phyloP scores from a whole-genome alignment of 179 eudicot species.

The Carnegiea gigantea region DNA sequence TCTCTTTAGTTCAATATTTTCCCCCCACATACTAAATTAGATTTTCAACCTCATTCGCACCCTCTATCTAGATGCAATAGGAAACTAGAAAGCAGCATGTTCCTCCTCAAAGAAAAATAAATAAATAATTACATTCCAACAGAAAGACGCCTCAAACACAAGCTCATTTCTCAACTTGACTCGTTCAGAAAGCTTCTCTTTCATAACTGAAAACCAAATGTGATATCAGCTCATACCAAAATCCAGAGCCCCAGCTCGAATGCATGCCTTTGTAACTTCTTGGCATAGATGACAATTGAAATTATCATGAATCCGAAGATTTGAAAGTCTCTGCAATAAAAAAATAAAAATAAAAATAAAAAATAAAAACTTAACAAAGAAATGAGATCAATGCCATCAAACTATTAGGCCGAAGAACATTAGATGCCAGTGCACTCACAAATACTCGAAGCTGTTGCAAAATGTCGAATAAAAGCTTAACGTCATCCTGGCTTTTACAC shows the following conservation, averaged over 20 bases:
- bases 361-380: conserved; percentile 1
- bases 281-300: conserved; percentile 74
- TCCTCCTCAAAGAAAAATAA: neutral
- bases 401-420: conserved; percentile 11
- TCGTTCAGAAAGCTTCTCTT: neutral
- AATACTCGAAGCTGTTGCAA: conserved; percentile 66
- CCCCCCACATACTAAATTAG: neutral
- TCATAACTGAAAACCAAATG: neutral
- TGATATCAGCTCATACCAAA: conserved; percentile 54
- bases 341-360: too few relatives aligned
- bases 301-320: conserved; percentile 81
- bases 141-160: neutral
- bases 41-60: neutral
- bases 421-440: conserved; percentile 48
- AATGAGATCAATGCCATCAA: conserved; percentile 6
- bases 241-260: conserved; percentile 70
- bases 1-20: neutral
- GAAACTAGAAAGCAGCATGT: neutral
- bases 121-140: neutral
- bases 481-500: conserved; percentile 57
- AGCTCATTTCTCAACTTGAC: neutral
- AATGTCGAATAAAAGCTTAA: conserved; percentile 62
- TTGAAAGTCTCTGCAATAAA: conserved; percentile 67
- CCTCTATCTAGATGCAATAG: neutral
- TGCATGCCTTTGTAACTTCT: conserved; percentile 79